A percentile compares a stretch with the other conserved stretches of the same genome.
Evolutionary conservation across 495 filamentous ascomycete genomes (phyloP).

Genomic region (Haplographium delicatum): DNA sequence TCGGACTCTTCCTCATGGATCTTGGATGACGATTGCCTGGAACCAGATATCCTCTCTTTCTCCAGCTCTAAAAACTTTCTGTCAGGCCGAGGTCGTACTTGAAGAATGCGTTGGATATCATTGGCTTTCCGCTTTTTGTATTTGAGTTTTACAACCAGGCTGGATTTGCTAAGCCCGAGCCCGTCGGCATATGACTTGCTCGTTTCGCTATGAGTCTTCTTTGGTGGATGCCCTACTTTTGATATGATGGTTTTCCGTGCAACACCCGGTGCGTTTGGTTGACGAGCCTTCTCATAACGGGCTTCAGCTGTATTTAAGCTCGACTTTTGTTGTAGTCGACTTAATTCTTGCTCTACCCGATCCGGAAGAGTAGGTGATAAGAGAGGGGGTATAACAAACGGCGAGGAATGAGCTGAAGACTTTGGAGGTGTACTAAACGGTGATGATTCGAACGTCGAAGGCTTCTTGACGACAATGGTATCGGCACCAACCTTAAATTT

Average conservation of each 20-base stretch:
- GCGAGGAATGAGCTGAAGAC: constrained; percentile 6
- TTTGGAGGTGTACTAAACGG: constrained; percentile 7
- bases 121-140: constrained; percentile 20
- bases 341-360: constrained; percentile 20
- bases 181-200: constrained; percentile 3
- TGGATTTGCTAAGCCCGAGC: not conserved
- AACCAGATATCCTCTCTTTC: constrained; percentile 1
- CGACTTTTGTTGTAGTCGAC: constrained; percentile 19
- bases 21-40: not conserved
- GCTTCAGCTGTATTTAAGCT: constrained; percentile 17
- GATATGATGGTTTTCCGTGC: constrained; percentile 22
- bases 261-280: constrained; percentile 20
- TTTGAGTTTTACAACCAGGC: constrained; percentile 20
- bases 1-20: not conserved
- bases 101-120: constrained; percentile 15
- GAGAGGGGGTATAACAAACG: constrained; percentile 18
- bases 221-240: constrained; percentile 22
- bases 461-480: constrained; percentile 19
- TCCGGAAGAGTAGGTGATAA: constrained; percentile 24
- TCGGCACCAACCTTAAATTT: constrained; percentile 5
- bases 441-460: not conserved
- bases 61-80: constrained; percentile 8
- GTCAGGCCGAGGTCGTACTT: not conserved
- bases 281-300: constrained; percentile 22
- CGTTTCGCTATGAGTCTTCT: constrained; percentile 14